Percentiles rank a stretch among this genome's conserved stretches.
These are phyloP conservation scores for Mycena sp. DNA, from an alignment of 1,284 basidiomycete genomes.

Conservation along the genomic window DNA sequence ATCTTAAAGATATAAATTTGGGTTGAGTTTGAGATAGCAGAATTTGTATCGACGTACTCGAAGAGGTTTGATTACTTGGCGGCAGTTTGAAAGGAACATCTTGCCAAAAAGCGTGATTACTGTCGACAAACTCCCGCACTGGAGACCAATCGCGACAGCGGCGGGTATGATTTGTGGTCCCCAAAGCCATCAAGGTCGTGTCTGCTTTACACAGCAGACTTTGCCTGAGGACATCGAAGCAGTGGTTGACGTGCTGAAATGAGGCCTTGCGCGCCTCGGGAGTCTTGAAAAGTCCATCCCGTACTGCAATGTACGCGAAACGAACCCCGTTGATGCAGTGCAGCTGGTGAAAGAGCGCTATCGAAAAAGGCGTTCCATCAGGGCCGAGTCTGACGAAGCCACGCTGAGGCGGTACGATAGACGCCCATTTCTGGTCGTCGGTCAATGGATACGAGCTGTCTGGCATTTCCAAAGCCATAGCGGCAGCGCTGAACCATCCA, in stretches of 20 bases:
- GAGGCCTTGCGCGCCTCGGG: background rate
- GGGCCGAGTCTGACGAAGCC: constrained; percentile 23
- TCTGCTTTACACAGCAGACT: constrained; percentile 16
- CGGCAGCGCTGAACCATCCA: constrained; percentile 1
- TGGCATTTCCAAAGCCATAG: constrained; percentile 1
- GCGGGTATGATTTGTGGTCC: background rate
- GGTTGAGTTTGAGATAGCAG: background rate
- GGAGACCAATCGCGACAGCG: constrained; percentile 11
- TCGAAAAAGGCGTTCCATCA: background rate
- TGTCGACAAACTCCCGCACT: constrained; percentile 5
- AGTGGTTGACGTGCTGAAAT: constrained; percentile 23
- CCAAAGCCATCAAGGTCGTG: constrained; percentile 5
- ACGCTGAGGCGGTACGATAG: constrained; percentile 10
- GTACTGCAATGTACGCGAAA: constrained; percentile 9
- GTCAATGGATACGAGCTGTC: constrained; percentile 1
- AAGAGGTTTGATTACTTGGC: background rate
- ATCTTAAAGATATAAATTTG: too few relatives aligned
- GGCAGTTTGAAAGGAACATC: background rate
- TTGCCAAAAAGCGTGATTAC: constrained; percentile 15
- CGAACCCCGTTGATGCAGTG: constrained; percentile 23
- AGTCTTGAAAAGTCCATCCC: constrained; percentile 20
- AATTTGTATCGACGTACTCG: background rate
- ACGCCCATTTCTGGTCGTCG: constrained; percentile 14
- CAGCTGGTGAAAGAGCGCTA: constrained; percentile 19
- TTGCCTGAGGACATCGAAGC: constrained; percentile 25